Evolutionary conservation across 768 basidiomycete genomes (phyloP).

Genomic region (Naematelia aurantialba): DNA sequence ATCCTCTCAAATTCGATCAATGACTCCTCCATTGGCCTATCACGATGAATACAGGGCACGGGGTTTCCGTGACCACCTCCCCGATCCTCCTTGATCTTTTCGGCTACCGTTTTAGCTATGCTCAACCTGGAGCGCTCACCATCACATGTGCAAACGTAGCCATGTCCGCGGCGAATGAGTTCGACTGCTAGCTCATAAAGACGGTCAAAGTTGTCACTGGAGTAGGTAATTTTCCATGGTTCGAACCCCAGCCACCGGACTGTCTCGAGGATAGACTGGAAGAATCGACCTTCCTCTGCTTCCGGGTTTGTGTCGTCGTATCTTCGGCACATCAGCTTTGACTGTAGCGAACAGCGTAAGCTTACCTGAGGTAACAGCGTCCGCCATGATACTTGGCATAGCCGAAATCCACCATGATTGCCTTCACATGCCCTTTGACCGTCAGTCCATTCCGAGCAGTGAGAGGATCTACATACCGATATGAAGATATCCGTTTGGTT

Average conservation of each 20-base stretch:
- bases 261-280: slow-evolving; percentile 92
- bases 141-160: slow-evolving; percentile 93
- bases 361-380: slow-evolving; percentile 73
- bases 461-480: slow-evolving; percentile 39
- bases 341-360: background rate
- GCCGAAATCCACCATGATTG: slow-evolving; percentile 98
- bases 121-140: slow-evolving; percentile 58
- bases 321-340: slow-evolving; percentile 13
- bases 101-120: slow-evolving; percentile 58
- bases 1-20: slow-evolving; percentile 83
- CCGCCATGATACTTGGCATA: slow-evolving; percentile 93
- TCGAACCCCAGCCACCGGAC: slow-evolving; percentile 96
- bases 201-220: slow-evolving; percentile 89
- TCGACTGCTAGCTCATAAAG: slow-evolving; percentile 83
- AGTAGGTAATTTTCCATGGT: slow-evolving; percentile 98
- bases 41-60: slow-evolving; percentile 78
- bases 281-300: slow-evolving; percentile 92
- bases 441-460: background rate
- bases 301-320: slow-evolving; percentile 99
- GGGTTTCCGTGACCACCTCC: slow-evolving; percentile 78
- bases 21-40: slow-evolving; percentile 80
- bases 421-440: slow-evolving; percentile 87
- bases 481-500: slow-evolving; percentile 92
- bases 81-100: slow-evolving; percentile 82
- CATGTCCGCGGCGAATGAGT: slow-evolving; percentile 82